Base-by-base conservation (phyloP, 345 rosid genomes). In the Lenwebbia sp. region DNA sequence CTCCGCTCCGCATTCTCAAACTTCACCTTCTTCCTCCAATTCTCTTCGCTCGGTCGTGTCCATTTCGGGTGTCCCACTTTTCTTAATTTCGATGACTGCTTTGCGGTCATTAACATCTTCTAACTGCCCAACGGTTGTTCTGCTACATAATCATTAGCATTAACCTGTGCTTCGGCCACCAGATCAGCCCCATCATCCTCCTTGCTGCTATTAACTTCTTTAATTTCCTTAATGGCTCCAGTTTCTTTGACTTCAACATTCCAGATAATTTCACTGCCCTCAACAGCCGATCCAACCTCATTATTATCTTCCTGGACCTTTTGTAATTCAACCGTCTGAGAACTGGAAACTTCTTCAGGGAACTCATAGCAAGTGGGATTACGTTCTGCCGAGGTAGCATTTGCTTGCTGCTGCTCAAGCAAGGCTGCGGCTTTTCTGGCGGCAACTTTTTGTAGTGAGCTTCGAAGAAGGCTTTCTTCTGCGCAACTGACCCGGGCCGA, bases 401-500 rank as follows among this genome's bases (percentile, higher is more conserved):
- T 87, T 26, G 87, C 87, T 83, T 91, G 90, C 82, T 85, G 85
- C n/a, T n/a, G n/a, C 52, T 75, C 88, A 52, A 87, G 90, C 88
- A 86, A 85, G 10, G 93, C 93, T 50, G 86, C 88, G 0, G 75
- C 75, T 85, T 89, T 92, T 86, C 89, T 87, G 25, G 92, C 92
- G 33, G 93, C 93, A n/a, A 90, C 7, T 84, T 70, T 86, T 81
- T 90, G 84, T 88, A 90, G 78, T 92, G 93, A 41, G 93, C 92
- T 87, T 92, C 93, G 51, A 92, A 92, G 90, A 90, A 92, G 49
- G 93, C 92, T 85, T 90, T 92, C 88, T 88, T 92, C 90, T 92
- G 92, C 0, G 92, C 93, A 65, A 92, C 93, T 3, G 92, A 92
- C 7, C 93, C 93, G 5, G 93, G 93, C 28, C 86, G 88, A 30